Percentiles rank a stretch among this genome's conserved stretches.
Conservation (phyloP, 2,329 filamentous ascomycete genomes). For the Diaporthe citriasiana region DNA sequence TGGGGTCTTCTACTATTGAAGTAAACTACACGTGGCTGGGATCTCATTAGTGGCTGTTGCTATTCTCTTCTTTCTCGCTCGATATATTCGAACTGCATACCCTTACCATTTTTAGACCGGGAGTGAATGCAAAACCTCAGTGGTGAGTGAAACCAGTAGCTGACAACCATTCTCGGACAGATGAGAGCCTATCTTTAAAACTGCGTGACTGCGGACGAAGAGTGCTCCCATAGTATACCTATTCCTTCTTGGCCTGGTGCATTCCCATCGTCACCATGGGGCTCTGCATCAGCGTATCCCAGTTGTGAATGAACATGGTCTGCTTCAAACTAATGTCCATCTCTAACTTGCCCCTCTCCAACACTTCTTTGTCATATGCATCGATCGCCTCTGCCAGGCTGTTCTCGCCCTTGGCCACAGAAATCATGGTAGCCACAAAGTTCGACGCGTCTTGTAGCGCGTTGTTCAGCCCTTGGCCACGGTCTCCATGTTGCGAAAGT, state of each 20-base stretch:
- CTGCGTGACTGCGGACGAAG: neutral
- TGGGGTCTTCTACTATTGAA: neutral
- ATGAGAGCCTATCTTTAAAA: neutral
- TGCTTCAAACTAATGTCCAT: neutral
- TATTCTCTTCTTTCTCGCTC: no score
- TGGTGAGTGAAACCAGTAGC: no score
- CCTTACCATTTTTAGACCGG: no score
- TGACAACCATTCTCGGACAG: neutral
- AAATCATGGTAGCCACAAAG: neutral
- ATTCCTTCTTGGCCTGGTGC: conserved; percentile 1
- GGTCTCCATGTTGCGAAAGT: neutral
- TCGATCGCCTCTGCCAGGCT: neutral
- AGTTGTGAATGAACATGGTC: neutral
- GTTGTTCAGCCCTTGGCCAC: neutral
- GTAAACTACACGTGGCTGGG: neutral
- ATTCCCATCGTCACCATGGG: neutral
- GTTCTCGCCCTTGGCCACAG: neutral
- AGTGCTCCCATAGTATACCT: neutral
- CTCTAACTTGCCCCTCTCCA: neutral
- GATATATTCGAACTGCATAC: neutral
- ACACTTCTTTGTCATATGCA: neutral
- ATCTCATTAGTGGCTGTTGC: neutral
- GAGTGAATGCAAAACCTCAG: no score
- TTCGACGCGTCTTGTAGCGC: conserved; percentile 2
- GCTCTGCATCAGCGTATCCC: neutral